Evolutionary conservation across 2,329 filamentous ascomycete species (phyloP), one percentile per base, ranked within the genome.

Genomic region (Penicillium sp.): DNA sequence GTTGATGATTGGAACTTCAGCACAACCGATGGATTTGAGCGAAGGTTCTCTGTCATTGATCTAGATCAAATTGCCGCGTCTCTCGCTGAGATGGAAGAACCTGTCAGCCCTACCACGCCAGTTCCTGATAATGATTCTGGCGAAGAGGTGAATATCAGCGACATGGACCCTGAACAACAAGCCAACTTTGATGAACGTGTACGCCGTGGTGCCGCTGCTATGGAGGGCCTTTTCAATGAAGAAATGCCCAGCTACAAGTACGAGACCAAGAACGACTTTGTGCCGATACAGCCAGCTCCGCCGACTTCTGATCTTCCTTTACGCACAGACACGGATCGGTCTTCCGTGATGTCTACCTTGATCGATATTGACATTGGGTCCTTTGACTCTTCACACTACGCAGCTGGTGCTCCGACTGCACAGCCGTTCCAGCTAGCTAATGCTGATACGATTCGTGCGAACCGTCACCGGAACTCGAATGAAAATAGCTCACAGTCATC

Each of bases 1-100:
- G 74, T 77, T 3, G 79, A 82, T 38, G 81, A 84, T 56, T 86
- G 84, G 84, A 85, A 84, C 52, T 86, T 86, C 64, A 85, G 82
- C 60, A 84, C 82, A 5, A 85, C 82, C 2, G 81, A 82, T 57
- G 79, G 81, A 13, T 85, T 85, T 58, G 81, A 85, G 56, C 72
- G 75, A 51, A 65, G 77, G 31, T 76, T 78, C 45, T 79, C 77
- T 2, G 71, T 77, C 39, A 72, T 79, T 43, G 70, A 75, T 54
- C 57, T 76, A 8, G 71, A 78, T 56, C 70, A 78, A 52, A 67
- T 79, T 34, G 69, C 70, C 13, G 77, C 79, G 46, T 77, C 77
- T 1, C 69, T 80, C 45, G 72, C 74, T 15, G 70, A 73, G 42
- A 61, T 76, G 48, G 71, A 78, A 64, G 62, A 74, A 63, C 66